These are phyloP conservation scores for Xerocomus spinulosus DNA, from an alignment of 768 basidiomycete genomes.

Conservation along the genomic window DNA sequence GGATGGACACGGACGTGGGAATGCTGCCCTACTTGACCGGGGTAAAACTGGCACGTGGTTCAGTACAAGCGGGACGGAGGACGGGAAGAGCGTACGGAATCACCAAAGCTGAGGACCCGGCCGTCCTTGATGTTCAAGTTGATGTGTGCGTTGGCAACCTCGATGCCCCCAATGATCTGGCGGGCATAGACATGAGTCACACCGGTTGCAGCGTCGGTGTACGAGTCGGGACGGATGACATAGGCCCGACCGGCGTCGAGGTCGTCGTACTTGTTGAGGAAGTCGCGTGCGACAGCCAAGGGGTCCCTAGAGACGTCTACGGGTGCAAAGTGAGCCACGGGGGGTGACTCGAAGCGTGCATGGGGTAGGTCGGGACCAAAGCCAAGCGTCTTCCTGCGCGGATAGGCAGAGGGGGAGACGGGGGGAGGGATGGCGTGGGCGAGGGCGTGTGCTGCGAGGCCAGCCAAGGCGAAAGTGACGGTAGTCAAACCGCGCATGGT, in stretches of 20 bases:
- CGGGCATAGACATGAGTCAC: slow-evolving; percentile 86
- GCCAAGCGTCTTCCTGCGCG: slow-evolving; percentile 76
- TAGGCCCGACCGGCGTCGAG: slow-evolving; percentile 39
- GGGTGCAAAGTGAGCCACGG: slow-evolving; percentile 35
- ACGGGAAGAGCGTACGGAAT: slow-evolving; percentile 49
- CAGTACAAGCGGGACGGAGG: slow-evolving; percentile 3
- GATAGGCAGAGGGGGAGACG: neutral
- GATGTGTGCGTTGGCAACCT: slow-evolving; percentile 87
- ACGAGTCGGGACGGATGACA: slow-evolving; percentile 74
- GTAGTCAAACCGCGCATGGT: slow-evolving; percentile 63
- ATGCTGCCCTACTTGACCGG: slow-evolving; percentile 41
- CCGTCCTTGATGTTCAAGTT: slow-evolving; percentile 91
- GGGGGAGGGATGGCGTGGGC: slow-evolving; percentile 36
- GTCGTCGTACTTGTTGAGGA: slow-evolving; percentile 43
- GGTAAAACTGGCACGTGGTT: slow-evolving; percentile 58
- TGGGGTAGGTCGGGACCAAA: slow-evolving; percentile 82
- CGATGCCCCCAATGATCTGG: slow-evolving; percentile 80
- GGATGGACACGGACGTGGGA: slow-evolving; percentile 37
- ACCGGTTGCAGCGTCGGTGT: slow-evolving; percentile 82
- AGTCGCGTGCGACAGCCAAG: slow-evolving; percentile 56
- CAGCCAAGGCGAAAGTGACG: slow-evolving; percentile 56
- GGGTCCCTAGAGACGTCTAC: slow-evolving; percentile 44
- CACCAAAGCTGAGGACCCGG: slow-evolving; percentile 78
- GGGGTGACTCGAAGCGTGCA: slow-evolving; percentile 56
- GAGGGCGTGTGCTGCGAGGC: slow-evolving; percentile 53